Evolutionary conservation across 2,329 filamentous ascomycete genomes (phyloP).

Genomic region (Aspergillus chevalieri): DNA sequence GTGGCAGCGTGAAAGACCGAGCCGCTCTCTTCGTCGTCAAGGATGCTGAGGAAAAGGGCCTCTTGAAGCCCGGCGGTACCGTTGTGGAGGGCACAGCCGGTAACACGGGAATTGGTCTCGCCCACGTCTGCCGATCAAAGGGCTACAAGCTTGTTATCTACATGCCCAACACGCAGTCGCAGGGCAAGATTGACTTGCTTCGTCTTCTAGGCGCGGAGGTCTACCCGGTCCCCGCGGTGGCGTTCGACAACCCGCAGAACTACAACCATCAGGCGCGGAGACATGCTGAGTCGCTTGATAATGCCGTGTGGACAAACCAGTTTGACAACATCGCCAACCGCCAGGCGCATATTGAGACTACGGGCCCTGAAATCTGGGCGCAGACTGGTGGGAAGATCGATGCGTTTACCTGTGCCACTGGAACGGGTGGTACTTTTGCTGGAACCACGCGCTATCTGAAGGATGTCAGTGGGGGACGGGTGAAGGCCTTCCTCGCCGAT

Average conservation of each 20-base stretch:
- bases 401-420: conserved; percentile 92
- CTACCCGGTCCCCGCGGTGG: conserved; percentile 88
- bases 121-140: conserved; percentile 86
- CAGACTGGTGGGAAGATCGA: conserved; percentile 83
- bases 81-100: conserved; percentile 96
- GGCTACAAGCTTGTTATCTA: conserved; percentile 97
- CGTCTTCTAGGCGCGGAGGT: conserved; percentile 89
- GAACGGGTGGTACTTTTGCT: conserved; percentile 85
- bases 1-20: conserved; percentile 92
- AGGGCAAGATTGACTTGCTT: conserved; percentile 93
- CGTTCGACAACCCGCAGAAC: conserved; percentile 91
- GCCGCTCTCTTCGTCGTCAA: conserved; percentile 90
- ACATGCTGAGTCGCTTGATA: conserved; percentile 78
- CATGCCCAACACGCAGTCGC: conserved; percentile 98
- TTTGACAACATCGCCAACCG: conserved; percentile 96
- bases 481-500: conserved; percentile 87
- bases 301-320: conserved; percentile 97
- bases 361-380: conserved; percentile 92
- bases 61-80: conserved; percentile 78
- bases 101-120: conserved; percentile 95
- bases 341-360: conserved; percentile 91
- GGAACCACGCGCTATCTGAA: conserved; percentile 86
- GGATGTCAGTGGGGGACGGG: conserved; percentile 66
- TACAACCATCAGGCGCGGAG: conserved; percentile 94
- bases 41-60: conserved; percentile 82